Percentiles rank a stretch among this genome's conserved stretches.
phyloP scores from a whole-genome alignment of 1,284 basidiomycete genomes.

The Irpex sp. region DNA sequence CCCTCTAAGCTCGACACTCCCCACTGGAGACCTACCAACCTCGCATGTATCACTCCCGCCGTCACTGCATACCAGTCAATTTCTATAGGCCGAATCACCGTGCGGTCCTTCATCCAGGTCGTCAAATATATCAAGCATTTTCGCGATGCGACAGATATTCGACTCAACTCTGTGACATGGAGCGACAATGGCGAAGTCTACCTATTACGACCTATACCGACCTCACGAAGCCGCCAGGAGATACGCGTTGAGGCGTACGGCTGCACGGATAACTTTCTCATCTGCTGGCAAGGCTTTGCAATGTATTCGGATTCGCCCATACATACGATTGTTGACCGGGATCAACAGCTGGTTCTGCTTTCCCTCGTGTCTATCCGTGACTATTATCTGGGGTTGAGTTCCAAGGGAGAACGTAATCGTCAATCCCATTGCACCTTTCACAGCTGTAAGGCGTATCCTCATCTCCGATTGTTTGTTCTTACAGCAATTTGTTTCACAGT shows the following conservation, averaged over 20 bases:
- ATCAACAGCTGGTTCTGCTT: background rate
- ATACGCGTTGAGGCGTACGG: background rate
- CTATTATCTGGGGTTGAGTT: background rate
- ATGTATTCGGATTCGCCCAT: background rate
- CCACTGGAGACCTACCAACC: background rate
- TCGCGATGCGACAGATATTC: background rate
- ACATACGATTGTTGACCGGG: background rate
- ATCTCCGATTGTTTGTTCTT: background rate
- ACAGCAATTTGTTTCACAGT: background rate
- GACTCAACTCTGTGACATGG: background rate
- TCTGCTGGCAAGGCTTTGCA: background rate
- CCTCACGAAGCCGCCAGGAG: background rate
- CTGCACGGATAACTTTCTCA: background rate
- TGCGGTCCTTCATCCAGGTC: background rate
- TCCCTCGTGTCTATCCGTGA: background rate
- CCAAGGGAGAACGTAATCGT: background rate
- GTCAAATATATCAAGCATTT: background rate
- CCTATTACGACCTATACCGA: background rate
- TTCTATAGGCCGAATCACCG: background rate
- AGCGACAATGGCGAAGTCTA: background rate
- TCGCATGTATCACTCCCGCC: background rate
- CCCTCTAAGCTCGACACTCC: background rate
- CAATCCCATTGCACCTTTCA: background rate
- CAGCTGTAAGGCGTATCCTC: background rate
- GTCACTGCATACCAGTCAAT: background rate